Base-by-base conservation (phyloP, 257 asterid genomes). In the Petrea volubilis region DNA sequence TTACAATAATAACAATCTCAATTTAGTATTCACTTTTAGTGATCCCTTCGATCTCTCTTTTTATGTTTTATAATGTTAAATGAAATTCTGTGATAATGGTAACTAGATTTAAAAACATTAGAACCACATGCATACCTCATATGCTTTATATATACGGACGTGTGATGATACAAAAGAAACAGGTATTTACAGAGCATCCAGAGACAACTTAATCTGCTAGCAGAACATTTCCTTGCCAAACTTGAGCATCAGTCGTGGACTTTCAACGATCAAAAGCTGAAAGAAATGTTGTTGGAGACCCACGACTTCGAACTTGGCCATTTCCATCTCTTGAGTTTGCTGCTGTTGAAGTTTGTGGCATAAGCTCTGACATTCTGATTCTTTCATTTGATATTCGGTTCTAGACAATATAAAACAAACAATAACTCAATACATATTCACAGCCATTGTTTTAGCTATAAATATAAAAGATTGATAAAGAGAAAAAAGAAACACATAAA, bases 311-410 rank as follows among this genome's bases (percentile, higher is more conserved):
- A 23, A 67, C 74, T 13, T 55, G 67, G 23, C 74, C 43, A 46
- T 68, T 74, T 51, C 80, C 85, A 10, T 79, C 93, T 66, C 85
- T 79, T 67, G 90, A 64, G 57, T 67, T 41, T 40, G 65, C 47
- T 65, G 73, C 36, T 34, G 87, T 73, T 41, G 91, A 69, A 18
- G 84, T 71, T 80, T 85, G 93, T 76, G 93, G 92, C 81, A 79
- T 78, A 50, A 86, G 70, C 79, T 89, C 97, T 7, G 88, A 83
- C 86, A 90, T 70, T 64, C 89, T 80, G 57, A 65, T 73, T 77
- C 96, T 83, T 80, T 94, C 96, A 0, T 83, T 86, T 18, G 79
- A 75, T 82, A 88, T 84, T 80, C 90, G 90, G 60, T 81, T 84
- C 99, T 92, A 82, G 36, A 73, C 58, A 79, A 73, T 11, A 57